Evolutionary conservation across 306 rosid genomes (phyloP).

Genomic region (Trichosanthes cucumerina): DNA sequence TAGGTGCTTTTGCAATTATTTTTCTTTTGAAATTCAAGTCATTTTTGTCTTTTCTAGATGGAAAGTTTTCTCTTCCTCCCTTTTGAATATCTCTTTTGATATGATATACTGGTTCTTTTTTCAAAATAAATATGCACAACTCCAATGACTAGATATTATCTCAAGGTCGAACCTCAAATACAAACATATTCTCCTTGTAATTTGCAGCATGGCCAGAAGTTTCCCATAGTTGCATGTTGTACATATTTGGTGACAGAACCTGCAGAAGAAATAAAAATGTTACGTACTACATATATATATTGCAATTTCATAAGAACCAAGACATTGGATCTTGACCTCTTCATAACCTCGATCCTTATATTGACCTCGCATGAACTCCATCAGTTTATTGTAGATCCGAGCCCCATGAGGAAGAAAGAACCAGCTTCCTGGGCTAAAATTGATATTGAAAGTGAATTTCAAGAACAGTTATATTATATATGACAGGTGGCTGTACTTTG

Average conservation of each 20-base stretch:
- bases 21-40: background rate
- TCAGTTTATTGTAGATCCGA: conserved; percentile 67
- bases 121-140: background rate
- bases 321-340: conserved; percentile 46
- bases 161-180: conserved; percentile 57
- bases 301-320: conserved; percentile 1
- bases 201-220: conserved; percentile 95
- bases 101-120: background rate
- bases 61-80: background rate
- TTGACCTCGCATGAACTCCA: conserved; percentile 62
- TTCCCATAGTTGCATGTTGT: conserved; percentile 91
- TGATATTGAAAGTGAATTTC: conserved; percentile 4
- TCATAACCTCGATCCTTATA: conserved; percentile 82
- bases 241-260: conserved; percentile 92
- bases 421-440: conserved; percentile 94
- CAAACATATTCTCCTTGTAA: conserved; percentile 88
- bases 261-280: conserved; percentile 9
- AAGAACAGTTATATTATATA: background rate
- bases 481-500: background rate
- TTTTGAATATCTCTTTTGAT: background rate
- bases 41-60: background rate
- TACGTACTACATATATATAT: background rate
- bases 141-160: background rate
- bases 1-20: background rate
- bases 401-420: conserved; percentile 90